These are phyloP conservation scores for Paragyromitra xinjiangensis DNA, from an alignment of 495 filamentous ascomycete species.

Conservation along the genomic window DNA sequence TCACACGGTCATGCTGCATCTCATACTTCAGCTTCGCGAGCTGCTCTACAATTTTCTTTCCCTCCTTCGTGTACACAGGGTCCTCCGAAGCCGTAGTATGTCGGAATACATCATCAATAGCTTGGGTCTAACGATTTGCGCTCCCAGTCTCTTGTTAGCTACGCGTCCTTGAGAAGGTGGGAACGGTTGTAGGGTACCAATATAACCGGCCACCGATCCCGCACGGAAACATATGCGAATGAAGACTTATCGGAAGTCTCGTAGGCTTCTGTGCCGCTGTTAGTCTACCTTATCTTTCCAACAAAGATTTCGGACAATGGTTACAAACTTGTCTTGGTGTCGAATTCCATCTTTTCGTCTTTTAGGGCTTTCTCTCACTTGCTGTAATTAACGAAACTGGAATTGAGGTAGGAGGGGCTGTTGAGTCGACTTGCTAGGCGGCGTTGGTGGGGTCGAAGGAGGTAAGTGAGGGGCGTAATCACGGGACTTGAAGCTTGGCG, in stretches of 20 bases:
- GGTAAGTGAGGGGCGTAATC: slow-evolving; percentile 40
- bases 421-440: slow-evolving; percentile 5
- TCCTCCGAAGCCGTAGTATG: slow-evolving; percentile 70
- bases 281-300: slow-evolving; percentile 11
- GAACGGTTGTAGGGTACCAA: slow-evolving; percentile 66
- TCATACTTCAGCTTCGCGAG: slow-evolving; percentile 92
- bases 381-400: background rate
- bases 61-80: slow-evolving; percentile 74
- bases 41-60: slow-evolving; percentile 82
- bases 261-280: slow-evolving; percentile 71
- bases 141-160: slow-evolving; percentile 16
- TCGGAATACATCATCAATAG: slow-evolving; percentile 91
- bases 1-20: slow-evolving; percentile 83
- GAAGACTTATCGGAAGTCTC: slow-evolving; percentile 81
- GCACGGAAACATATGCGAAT: slow-evolving; percentile 83
- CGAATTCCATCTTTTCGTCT: slow-evolving; percentile 61
- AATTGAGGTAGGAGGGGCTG: slow-evolving; percentile 9
- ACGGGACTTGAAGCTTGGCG: slow-evolving; percentile 41
- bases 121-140: slow-evolving; percentile 74
- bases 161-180: background rate
- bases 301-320: slow-evolving; percentile 21
- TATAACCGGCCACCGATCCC: slow-evolving; percentile 92
- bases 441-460: slow-evolving; percentile 24
- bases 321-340: slow-evolving; percentile 61
- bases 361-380: background rate